Base-by-base conservation (phyloP, 2,329 filamentous ascomycete genomes). In the Cladosporium sp. region DNA sequence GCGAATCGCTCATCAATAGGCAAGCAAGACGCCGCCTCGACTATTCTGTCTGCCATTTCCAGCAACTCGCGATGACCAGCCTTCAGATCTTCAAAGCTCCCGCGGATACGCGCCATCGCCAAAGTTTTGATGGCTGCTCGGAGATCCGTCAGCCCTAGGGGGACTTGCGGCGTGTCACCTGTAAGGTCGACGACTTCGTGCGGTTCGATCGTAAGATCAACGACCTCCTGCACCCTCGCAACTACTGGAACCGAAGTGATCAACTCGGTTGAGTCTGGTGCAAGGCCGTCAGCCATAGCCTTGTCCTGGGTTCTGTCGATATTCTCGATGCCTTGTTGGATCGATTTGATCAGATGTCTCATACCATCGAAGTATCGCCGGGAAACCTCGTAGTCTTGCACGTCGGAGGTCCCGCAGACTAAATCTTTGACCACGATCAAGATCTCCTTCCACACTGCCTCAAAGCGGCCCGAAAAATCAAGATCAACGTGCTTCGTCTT, bases 301-400 rank as follows among this genome's bases (percentile, higher is more conserved):
- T 54, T 32, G 10, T 30, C 51, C 8, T 39, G 54, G 21, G 39
- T 2, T 26, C 13, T 26, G 13, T 25, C 6, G 32, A 32, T 11
- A 16, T 10, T 23, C 21, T 57, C 39, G 54, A 57, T 16, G 28
- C 23, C 23, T 2, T 14, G 21, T 16, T 14, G 25, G 25, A 60
- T 48, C 11, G 25, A 32, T n/a, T 57, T 32, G 16, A 32, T 32
- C 11, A 57, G 21, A 25, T 36, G n/a, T 10, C 32, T 57, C 1
- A 39, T 18, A n/a, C n/a, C 59, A 14, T 25, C 30, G 21, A 53
- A 61, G 23, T 53, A 49, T 23, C 28, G 30, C 21, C 46, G 58
- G 23, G 53, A 61, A 16, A 39, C 48, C 18, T 53, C 48, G 14
- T 54, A 62, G 28, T 62, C 59, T 28, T 36, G 28, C 21, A 54